Evolutionary conservation across 805 yeast species (phyloP).

Genomic region (Saccharomycopsis olivae): DNA sequence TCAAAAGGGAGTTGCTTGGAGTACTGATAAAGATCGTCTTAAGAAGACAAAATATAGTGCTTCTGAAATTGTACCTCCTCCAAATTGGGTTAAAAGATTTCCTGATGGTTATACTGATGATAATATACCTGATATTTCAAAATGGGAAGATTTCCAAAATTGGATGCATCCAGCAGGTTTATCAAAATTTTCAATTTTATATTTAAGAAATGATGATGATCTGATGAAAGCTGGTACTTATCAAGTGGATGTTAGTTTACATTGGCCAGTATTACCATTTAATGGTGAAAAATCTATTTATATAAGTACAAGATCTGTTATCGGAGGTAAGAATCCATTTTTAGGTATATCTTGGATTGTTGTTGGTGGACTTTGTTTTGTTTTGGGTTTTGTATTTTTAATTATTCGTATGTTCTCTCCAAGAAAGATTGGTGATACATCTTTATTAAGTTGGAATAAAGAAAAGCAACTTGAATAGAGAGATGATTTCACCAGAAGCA

Average conservation of each 20-base stretch:
- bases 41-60: constrained; percentile 61
- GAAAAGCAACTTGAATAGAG: constrained; percentile 22
- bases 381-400: constrained; percentile 43
- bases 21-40: constrained; percentile 60
- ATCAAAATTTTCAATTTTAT: constrained; percentile 79
- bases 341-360: constrained; percentile 67
- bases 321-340: constrained; percentile 70
- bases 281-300: constrained; percentile 59
- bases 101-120: constrained; percentile 86
- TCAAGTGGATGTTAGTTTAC: constrained; percentile 56
- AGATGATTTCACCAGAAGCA: no score
- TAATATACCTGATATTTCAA: constrained; percentile 65
- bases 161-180: constrained; percentile 98
- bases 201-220: constrained; percentile 56
- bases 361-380: constrained; percentile 59
- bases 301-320: constrained; percentile 56
- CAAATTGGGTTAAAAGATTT: constrained; percentile 69
- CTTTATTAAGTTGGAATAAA: constrained; percentile 63
- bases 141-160: constrained; percentile 80
- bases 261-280: constrained; percentile 67
- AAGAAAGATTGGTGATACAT: constrained; percentile 63
- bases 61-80: constrained; percentile 81
- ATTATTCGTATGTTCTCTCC: constrained; percentile 51
- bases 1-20: constrained; percentile 68
- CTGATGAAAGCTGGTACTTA: constrained; percentile 53